Evolutionary conservation across 306 rosid species (phyloP).

Genomic region (Prunus mira): DNA sequence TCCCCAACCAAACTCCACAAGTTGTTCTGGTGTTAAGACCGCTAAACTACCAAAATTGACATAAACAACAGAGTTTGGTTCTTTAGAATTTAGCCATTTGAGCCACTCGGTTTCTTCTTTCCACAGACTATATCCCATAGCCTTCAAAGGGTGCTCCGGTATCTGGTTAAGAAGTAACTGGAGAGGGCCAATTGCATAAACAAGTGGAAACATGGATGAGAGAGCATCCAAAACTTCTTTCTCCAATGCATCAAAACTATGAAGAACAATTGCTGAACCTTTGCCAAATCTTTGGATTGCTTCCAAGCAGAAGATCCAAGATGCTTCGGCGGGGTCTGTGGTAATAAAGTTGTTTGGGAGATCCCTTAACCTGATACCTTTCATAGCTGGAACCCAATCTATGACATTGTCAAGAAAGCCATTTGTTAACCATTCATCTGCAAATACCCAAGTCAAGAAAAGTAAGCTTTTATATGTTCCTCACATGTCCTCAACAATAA

Average conservation of each 20-base stretch:
- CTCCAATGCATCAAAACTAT: conserved; percentile 14
- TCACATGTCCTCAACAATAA: no score
- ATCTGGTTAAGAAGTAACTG: background rate
- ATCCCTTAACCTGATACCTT: background rate
- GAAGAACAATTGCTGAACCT: conserved; percentile 9
- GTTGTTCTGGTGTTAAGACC: no score
- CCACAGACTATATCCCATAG: no score
- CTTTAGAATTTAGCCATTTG: no score
- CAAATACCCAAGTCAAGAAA: background rate
- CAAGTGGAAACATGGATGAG: background rate
- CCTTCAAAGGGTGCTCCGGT: no score
- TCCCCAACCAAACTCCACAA: background rate
- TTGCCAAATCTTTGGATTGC: background rate
- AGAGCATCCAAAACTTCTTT: conserved; percentile 7
- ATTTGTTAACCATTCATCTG: conserved; percentile 19
- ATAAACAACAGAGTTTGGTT: no score
- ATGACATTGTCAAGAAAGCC: conserved; percentile 10
- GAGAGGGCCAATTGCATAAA: conserved; percentile 16
- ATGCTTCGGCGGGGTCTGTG: background rate
- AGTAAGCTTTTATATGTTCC: background rate
- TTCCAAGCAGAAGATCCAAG: background rate
- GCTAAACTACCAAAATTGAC: no score
- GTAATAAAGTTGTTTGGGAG: background rate
- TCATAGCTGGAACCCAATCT: conserved; percentile 18
- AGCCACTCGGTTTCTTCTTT: no score